A percentile compares a stretch with the other conserved stretches of the same genome.
Evolutionary conservation across 495 filamentous ascomycete species (phyloP).

Genomic region (Cairneyella variabilis): DNA sequence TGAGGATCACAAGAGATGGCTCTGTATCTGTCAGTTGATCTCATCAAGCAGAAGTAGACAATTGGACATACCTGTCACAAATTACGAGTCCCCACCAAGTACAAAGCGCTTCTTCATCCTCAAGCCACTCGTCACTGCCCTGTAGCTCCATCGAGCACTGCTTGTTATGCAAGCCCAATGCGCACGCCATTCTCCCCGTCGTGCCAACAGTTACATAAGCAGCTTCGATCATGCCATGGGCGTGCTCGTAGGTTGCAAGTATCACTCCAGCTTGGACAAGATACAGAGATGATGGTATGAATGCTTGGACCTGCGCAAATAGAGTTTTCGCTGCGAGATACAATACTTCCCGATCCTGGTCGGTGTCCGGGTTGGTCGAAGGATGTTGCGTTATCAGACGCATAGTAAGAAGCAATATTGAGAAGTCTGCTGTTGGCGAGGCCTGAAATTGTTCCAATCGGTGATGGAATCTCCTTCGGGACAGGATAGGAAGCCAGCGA

Average conservation of each 20-base stretch:
- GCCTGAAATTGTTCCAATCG: slow-evolving; percentile 21
- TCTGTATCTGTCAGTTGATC: no score
- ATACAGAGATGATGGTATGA: slow-evolving; percentile 24
- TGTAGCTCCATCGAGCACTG: slow-evolving; percentile 14
- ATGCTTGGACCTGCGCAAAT: slow-evolving; percentile 32
- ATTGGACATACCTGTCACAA: slow-evolving; percentile 9
- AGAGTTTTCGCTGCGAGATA: slow-evolving; percentile 33
- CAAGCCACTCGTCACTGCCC: slow-evolving; percentile 10
- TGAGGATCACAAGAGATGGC: slow-evolving; percentile 11
- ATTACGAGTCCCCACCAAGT: slow-evolving; percentile 22
- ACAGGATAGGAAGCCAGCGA: slow-evolving; percentile 34
- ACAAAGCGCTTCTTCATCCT: slow-evolving; percentile 9
- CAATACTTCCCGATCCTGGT: slow-evolving; percentile 25
- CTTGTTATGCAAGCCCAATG: slow-evolving; percentile 23
- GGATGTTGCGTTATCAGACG: slow-evolving; percentile 30
- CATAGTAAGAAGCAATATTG: slow-evolving; percentile 34
- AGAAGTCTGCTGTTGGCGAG: slow-evolving; percentile 27
- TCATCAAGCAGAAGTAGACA: no score
- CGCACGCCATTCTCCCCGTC: slow-evolving; percentile 22
- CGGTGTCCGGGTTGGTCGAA: slow-evolving; percentile 8
- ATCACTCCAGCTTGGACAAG: slow-evolving; percentile 34
- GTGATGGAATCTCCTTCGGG: slow-evolving; percentile 28
- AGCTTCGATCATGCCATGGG: slow-evolving; percentile 14
- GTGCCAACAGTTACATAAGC: slow-evolving; percentile 15
- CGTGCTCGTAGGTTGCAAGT: slow-evolving; percentile 27